Conservation (phyloP, 768 basidiomycete genomes). For the Podaxis mareebaensis region DNA sequence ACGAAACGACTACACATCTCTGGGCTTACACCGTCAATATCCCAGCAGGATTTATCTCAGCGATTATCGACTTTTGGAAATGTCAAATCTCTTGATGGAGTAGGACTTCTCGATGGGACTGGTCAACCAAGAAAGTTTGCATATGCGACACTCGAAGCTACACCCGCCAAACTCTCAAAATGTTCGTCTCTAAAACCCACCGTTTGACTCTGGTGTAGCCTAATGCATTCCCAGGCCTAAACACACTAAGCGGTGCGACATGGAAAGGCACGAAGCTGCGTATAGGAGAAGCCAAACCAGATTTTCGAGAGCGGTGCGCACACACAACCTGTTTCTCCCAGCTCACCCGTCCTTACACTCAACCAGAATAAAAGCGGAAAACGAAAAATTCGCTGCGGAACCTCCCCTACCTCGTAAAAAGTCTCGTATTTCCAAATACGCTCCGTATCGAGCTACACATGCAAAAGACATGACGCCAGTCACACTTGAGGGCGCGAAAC, state of each 20-base stretch:
- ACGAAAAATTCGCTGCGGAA: constrained; percentile 20
- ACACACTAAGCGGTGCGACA: constrained; percentile 73
- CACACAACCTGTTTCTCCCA: not conserved
- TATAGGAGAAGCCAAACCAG: constrained; percentile 81
- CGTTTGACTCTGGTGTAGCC: constrained; percentile 2
- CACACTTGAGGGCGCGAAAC: constrained; percentile 54
- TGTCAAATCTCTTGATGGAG: constrained; percentile 68
- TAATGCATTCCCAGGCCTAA: constrained; percentile 52
- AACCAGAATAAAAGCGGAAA: constrained; percentile 30
- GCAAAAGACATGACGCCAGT: constrained; percentile 66
- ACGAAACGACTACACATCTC: constrained; percentile 74
- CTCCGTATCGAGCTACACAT: constrained; percentile 39
- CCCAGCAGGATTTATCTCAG: constrained; percentile 52
- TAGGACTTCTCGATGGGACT: constrained; percentile 62
- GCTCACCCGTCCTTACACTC: constrained; percentile 5
- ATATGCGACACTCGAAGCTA: constrained; percentile 71
- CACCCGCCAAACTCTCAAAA: constrained; percentile 55
- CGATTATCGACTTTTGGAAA: constrained; percentile 68
- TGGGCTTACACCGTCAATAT: constrained; percentile 69
- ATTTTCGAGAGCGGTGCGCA: constrained; percentile 63
- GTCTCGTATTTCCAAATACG: constrained; percentile 29
- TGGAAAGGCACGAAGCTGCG: constrained; percentile 89
- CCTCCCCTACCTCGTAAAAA: constrained; percentile 33
- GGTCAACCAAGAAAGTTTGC: constrained; percentile 73
- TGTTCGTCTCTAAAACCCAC: constrained; percentile 46